phyloP scores from a whole-genome alignment of 345 rosid genomes.

The Murraya paniculata region DNA sequence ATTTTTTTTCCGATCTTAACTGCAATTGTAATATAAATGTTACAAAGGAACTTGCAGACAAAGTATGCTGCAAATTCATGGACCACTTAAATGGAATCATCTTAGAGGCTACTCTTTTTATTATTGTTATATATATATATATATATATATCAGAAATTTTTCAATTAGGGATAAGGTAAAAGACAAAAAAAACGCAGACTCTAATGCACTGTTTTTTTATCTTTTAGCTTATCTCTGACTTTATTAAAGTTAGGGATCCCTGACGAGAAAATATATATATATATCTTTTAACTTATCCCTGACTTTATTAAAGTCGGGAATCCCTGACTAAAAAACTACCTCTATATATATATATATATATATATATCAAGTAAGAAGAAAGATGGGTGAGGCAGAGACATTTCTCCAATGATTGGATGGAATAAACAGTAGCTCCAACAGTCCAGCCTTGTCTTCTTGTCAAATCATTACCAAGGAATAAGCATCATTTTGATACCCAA shows the following conservation, averaged over 20 bases:
- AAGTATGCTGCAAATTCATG: constrained; percentile 11
- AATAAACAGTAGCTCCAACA: constrained; percentile 11
- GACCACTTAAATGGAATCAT: constrained; percentile 18
- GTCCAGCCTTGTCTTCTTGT: constrained; percentile 34
- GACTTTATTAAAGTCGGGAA: too few species aligned
- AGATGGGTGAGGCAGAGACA: constrained; percentile 5
- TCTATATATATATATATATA: too few species aligned
- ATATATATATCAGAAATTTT: neutral
- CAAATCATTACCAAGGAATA: constrained; percentile 37
- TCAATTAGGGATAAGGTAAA: too few species aligned
- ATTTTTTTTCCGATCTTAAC: neutral
- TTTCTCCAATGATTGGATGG: constrained; percentile 31
- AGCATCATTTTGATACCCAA: constrained; percentile 35
- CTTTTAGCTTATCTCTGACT: too few species aligned
- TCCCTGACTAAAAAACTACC: too few species aligned
- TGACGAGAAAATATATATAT: too few species aligned
- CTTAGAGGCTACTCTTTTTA: neutral
- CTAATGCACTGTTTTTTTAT: too few species aligned
- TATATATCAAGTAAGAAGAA: neutral
- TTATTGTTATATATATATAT: neutral
- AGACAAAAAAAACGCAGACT: too few species aligned
- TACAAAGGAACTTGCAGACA: constrained; percentile 15
- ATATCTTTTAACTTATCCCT: too few species aligned
- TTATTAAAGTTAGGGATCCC: too few species aligned
- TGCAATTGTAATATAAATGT: neutral